These are phyloP conservation scores for Ascochyta rabiei DNA, from an alignment of 2,329 filamentous ascomycete genomes.

Conservation along the genomic window DNA sequence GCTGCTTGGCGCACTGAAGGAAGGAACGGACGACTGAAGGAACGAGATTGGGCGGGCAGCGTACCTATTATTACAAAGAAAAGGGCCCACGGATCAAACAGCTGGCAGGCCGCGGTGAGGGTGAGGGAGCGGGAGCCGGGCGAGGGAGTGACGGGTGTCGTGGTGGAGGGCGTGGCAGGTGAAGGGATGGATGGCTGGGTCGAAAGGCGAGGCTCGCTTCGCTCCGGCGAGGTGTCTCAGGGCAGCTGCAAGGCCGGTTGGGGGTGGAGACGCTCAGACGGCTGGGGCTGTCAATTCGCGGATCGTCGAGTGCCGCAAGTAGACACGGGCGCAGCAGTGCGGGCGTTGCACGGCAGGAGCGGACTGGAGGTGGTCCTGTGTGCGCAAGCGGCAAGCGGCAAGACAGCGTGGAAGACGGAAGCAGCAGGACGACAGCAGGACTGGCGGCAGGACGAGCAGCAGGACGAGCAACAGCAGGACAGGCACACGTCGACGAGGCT, in stretches of 20 bases:
- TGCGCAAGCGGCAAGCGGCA: too few species aligned
- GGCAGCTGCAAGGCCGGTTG: conserved; percentile 38
- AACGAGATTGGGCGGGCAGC: conserved; percentile 13
- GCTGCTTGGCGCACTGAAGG: conserved; percentile 19
- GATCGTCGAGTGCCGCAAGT: conserved; percentile 29
- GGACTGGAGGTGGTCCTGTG: not conserved
- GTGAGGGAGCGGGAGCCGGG: not conserved
- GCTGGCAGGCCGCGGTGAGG: conserved; percentile 4
- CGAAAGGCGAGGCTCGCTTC: conserved; percentile 40
- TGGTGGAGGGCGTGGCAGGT: conserved; percentile 19
- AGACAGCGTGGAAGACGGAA: not conserved
- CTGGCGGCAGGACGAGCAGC: not conserved
- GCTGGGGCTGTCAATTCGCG: conserved; percentile 23
- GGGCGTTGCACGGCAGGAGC: conserved; percentile 34
- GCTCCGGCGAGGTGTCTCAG: conserved; percentile 26
- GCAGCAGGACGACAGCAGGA: not conserved
- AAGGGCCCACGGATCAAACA: conserved; percentile 10
- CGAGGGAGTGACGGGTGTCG: conserved; percentile 9
- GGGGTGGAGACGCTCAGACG: conserved; percentile 30
- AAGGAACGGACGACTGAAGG: conserved; percentile 4
- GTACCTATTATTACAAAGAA: conserved; percentile 39
- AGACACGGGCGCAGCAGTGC: conserved; percentile 29
- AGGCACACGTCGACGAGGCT: conserved; percentile 12
- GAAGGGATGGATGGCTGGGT: conserved; percentile 39
- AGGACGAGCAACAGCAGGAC: not conserved